Evolutionary conservation across 169 alveolate genomes (phyloP), one percentile per base, ranked within the genome.

Genomic region (Cryptosporidium ryanae): DNA sequence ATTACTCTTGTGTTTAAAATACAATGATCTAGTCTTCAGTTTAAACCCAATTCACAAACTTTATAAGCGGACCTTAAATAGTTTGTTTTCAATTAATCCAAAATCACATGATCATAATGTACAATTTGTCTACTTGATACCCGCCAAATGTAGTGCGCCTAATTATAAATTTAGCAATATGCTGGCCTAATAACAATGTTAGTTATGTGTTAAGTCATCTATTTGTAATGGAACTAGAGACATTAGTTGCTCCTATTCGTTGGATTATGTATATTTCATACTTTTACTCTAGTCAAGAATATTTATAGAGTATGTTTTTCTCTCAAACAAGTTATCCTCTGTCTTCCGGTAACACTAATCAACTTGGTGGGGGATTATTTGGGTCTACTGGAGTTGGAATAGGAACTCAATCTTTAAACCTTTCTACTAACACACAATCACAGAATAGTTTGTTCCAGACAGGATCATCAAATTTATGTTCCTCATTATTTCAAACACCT

Each of bases 41-140:
- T 38, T 4, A 38, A 38, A 38, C 46, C 3, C 3, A 38, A 38
- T 38, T 38, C 8, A 10, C 1, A 38, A 10, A 38, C 46, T 38
- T 38, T 38, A 38, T 38, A 6, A 38, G 13, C 8, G 46, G 46
- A 10, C 46, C 46, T n/a, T n/a, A 1, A 38, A 38, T 10, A 10
- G 8, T 10, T 38, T 38, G 2, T 4, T 38, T 38, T 38, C 66
- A 68, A 27, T 32, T n/a, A n/a, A 49, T 25, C n/a, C 25, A 21
- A n/a, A 21, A 0, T 4, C 32, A 6, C 17, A 29, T 21, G 52
- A 64, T 65, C 83, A 25, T 65, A 49, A n/a, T 68, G 55, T 29
- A 49, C 31, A 55, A 66, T 66, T 64, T 66, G 83, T 68, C 83
- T 68, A 68, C 83, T 52, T 31, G 50, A 15, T 68, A 68, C 67